A percentile compares a stretch with the other conserved stretches of the same genome.
Evolutionary conservation across 2,329 filamentous ascomycete species (phyloP).

Genomic region (Rasamsonia emersonii): DNA sequence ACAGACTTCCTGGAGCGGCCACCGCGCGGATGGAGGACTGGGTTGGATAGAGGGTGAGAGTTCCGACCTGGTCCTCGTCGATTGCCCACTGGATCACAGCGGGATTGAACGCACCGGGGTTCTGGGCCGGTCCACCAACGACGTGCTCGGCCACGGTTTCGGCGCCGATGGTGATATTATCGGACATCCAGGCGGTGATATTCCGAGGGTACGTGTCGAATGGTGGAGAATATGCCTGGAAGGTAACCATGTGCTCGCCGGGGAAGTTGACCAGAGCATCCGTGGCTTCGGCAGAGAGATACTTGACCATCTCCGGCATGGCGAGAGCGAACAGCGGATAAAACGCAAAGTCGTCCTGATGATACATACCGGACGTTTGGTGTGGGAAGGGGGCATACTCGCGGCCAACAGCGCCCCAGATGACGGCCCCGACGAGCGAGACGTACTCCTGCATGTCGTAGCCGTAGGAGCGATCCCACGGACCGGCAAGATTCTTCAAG

Average conservation of each 20-base stretch:
- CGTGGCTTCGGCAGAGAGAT: slow-evolving; percentile 36
- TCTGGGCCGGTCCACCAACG: slow-evolving; percentile 47
- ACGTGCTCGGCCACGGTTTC: slow-evolving; percentile 50
- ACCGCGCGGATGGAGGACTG: slow-evolving; percentile 34
- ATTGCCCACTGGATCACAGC: slow-evolving; percentile 52
- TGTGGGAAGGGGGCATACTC: slow-evolving; percentile 12
- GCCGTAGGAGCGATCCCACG: slow-evolving; percentile 56
- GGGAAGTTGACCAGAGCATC: slow-evolving; percentile 39
- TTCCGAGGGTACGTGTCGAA: slow-evolving; percentile 51
- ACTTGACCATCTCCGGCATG: slow-evolving; percentile 43
- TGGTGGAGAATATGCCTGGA: slow-evolving; percentile 49
- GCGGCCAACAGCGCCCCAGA: slow-evolving; percentile 44
- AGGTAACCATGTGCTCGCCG: slow-evolving; percentile 46
- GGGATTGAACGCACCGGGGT: slow-evolving; percentile 48
- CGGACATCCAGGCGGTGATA: slow-evolving; percentile 50
- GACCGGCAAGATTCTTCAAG: slow-evolving; percentile 54
- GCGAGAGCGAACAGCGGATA: slow-evolving; percentile 49
- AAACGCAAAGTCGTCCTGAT: slow-evolving; percentile 52
- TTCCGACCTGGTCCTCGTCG: slow-evolving; percentile 18
- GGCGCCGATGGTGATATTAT: slow-evolving; percentile 51
- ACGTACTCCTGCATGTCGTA: slow-evolving; percentile 57
- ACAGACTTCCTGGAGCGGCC: slow-evolving; percentile 36
- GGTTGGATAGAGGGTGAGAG: slow-evolving; percentile 29
- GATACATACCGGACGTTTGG: slow-evolving; percentile 47
- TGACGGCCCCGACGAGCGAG: slow-evolving; percentile 49